Base-by-base conservation (phyloP, 768 basidiomycete species). In the Russula olivacea region DNA sequence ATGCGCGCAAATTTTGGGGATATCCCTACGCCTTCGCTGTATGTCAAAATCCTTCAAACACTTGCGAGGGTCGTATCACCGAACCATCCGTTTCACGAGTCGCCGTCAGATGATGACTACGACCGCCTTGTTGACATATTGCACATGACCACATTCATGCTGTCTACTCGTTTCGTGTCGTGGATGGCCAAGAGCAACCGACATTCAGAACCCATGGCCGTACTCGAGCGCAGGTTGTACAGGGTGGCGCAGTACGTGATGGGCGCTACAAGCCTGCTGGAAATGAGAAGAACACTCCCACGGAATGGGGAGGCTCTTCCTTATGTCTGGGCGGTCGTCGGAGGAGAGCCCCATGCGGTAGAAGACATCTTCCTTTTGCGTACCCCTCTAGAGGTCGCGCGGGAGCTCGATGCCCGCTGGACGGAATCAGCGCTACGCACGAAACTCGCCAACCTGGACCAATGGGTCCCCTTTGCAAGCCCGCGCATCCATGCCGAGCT, bases 401-500 rank as follows among this genome's bases (percentile, higher is more conserved):
- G 59, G 12, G 63, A 64, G 48, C 21, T 51, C 53, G 63, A 64
- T 45, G 63, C 63, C 3, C 63, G 63, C 48, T 60, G 58, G 63
- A 56, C 63, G 19, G 58, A 51, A 55, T 50, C 63, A 8, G 38
- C 15, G 40, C 63, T 64, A 4, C 63, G 63, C 54, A 23, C 32
- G 40, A 53, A n/a, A 21, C 54, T 59, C 23, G 30, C 54, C 7
- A 60, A 60, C 32, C 23, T 59, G 48, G 48, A 12, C 12, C 54
- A 45, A 43, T 64, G 63, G 63, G 49, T 43, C 19, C 58, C 63
- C 9, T 56, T 34, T 28, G 55, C 63, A 2, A 64, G 41, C 7
- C 63, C 63, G 14, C 63, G 63, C 25, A 64, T 64, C 10, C 63
- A 64, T 2, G 63, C 63, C 6, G 63, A 64, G 21, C 48, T 64